Evolutionary conservation across 805 yeast species (phyloP).

Genomic region (Candida ipomoeae): DNA sequence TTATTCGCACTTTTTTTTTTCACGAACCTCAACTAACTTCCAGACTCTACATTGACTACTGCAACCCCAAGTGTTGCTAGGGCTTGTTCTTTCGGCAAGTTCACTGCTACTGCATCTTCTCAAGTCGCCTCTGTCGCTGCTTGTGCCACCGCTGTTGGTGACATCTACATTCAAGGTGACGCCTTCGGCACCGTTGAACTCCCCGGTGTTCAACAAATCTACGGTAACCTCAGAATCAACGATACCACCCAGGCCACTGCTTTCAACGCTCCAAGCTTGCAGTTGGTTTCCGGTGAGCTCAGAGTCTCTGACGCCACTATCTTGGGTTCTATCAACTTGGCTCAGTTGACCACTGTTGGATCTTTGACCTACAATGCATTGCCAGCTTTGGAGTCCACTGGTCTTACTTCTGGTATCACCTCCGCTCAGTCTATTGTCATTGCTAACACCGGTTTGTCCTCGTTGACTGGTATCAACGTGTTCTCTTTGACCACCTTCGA

Average conservation of each 20-base stretch:
- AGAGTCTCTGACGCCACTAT: constrained; percentile 59
- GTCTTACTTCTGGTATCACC: constrained; percentile 66
- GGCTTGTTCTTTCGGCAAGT: constrained; percentile 60
- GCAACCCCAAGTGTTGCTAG: constrained; percentile 54
- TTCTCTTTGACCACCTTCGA: constrained; percentile 50
- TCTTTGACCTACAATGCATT: constrained; percentile 74
- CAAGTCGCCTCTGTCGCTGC: constrained; percentile 70
- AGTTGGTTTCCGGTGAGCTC: constrained; percentile 70
- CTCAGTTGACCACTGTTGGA: constrained; percentile 78
- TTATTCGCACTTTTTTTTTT: not conserved
- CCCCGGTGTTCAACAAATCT: constrained; percentile 69
- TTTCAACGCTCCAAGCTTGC: constrained; percentile 75
- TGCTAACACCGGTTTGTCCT: constrained; percentile 68
- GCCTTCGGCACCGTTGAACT: constrained; percentile 57
- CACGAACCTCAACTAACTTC: constrained; percentile 7
- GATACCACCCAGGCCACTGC: constrained; percentile 61
- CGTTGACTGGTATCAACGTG: constrained; percentile 63
- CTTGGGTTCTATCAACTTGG: constrained; percentile 66
- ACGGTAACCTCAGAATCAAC: constrained; percentile 67
- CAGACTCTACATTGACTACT: constrained; percentile 46
- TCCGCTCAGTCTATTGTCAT: constrained; percentile 66
- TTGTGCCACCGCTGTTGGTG: constrained; percentile 81
- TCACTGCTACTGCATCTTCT: constrained; percentile 74
- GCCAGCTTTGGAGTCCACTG: constrained; percentile 72
- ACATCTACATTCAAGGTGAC: constrained; percentile 63